These are phyloP conservation scores for Fusarium chuoi DNA, from an alignment of 2,329 filamentous ascomycete species.

Conservation along the genomic window DNA sequence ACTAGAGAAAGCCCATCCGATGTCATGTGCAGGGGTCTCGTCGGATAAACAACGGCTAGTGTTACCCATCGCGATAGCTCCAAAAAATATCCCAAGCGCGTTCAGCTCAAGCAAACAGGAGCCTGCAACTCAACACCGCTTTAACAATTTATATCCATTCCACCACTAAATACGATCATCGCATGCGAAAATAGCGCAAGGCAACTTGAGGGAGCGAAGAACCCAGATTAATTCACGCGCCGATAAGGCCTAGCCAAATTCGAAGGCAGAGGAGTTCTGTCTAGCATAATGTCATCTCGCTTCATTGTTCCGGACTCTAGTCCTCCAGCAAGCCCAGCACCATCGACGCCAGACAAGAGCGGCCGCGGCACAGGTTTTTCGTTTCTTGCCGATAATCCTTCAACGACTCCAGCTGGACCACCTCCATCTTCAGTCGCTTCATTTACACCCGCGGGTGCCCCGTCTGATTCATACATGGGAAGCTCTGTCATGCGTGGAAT, in stretches of 20 bases:
- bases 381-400: slow-evolving; percentile 57
- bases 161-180: slow-evolving; percentile 14
- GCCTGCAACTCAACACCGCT: slow-evolving; percentile 26
- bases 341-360: slow-evolving; percentile 61
- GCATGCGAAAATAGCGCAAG: slow-evolving; percentile 23
- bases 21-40: background rate
- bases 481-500: slow-evolving; percentile 63
- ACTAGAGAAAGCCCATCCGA: background rate
- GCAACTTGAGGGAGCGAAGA: slow-evolving; percentile 10
- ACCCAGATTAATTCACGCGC: slow-evolving; percentile 9
- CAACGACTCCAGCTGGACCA: slow-evolving; percentile 64
- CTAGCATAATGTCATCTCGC: slow-evolving; percentile 52
- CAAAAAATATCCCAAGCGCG: slow-evolving; percentile 45
- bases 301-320: slow-evolving; percentile 58
- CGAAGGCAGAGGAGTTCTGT: slow-evolving; percentile 32
- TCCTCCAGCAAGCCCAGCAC: slow-evolving; percentile 55
- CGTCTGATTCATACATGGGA: slow-evolving; percentile 64
- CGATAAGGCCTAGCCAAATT: slow-evolving; percentile 7
- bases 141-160: slow-evolving; percentile 22
- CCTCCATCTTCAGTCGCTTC: slow-evolving; percentile 64
- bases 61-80: slow-evolving; percentile 45
- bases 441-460: slow-evolving; percentile 67
- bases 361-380: slow-evolving; percentile 50
- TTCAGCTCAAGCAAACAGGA: slow-evolving; percentile 31
- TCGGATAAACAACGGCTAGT: slow-evolving; percentile 40